Percentiles rank a stretch among this genome's conserved stretches.
Conservation (phyloP, 2,329 filamentous ascomycete species). For the Fusarium tanahbumbuense region DNA sequence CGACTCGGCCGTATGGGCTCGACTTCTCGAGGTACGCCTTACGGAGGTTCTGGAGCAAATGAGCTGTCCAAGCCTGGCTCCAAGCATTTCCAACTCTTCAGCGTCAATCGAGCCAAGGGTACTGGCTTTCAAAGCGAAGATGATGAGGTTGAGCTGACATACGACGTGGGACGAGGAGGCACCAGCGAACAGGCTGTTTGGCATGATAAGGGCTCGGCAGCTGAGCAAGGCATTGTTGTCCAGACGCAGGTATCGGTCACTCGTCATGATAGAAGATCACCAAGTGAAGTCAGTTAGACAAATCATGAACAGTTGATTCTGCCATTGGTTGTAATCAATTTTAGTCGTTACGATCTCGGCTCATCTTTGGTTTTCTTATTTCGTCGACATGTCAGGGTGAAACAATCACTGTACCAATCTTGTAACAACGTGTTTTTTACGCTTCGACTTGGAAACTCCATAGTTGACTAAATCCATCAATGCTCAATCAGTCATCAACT, state of each 20-base stretch:
- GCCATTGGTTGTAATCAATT: no score
- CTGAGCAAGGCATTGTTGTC: constrained; percentile 6
- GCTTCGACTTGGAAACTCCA: no score
- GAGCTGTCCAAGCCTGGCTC: constrained; percentile 16
- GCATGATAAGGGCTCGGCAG: background rate
- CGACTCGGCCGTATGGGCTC: constrained; percentile 6
- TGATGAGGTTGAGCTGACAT: constrained; percentile 16
- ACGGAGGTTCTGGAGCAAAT: constrained; percentile 6
- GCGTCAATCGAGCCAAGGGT: background rate
- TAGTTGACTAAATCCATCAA: no score
- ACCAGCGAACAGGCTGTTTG: background rate
- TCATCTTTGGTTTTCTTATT: no score
- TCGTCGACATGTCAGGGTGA: no score
- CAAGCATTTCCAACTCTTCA: constrained; percentile 10
- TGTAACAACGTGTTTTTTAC: no score
- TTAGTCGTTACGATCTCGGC: rapidly evolving
- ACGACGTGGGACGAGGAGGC: background rate
- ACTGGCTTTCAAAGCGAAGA: constrained; percentile 11
- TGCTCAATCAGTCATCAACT: no score
- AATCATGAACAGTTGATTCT: no score
- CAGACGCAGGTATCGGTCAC: constrained; percentile 11
- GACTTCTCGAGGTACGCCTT: constrained; percentile 5
- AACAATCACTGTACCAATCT: no score
- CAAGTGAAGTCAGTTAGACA: background rate
- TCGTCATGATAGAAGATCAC: background rate